Base-by-base conservation (phyloP, 2,329 filamentous ascomycete species). In the Clonostachys sp. region DNA sequence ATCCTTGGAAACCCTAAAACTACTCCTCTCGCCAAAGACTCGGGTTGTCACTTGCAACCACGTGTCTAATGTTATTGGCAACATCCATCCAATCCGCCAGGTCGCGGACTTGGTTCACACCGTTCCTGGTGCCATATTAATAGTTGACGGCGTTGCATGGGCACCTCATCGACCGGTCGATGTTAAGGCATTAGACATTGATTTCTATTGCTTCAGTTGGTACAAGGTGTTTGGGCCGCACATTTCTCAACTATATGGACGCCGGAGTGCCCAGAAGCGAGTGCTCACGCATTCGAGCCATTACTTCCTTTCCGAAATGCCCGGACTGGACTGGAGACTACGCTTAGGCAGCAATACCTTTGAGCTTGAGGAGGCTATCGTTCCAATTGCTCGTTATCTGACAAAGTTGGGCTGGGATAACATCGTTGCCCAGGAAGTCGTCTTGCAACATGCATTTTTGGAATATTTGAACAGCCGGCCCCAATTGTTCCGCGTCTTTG, bases 181-280 rank as follows among this genome's bases (percentile, higher is more conserved):
- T 60, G 84, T 91, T 5, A 73, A 79, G 52, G 80, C 68, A 1
- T 71, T 89, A 0, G 86, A 77, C 1, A 84, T 86, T 0, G 88
- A 92, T 59, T 84, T 91, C 55, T 92, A 91, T 62, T 68, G 75
- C n/a, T 89, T 91, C 59, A 84, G 77, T 1, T 91, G 87, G 87
- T 91, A 91, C 67, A 92, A 92, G 62, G 80, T 91, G 2, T 91
- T 87, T 58, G 88, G 87, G 0, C 87, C 88, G 1, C 88, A 91
- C 55, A 73, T 91, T 2, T 76, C 86, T 0, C 78, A 85, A 52
- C 68, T 92, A 2, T 92, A 89, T 58, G 85, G 78, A 6, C 80
- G 80, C 20, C 69, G 70, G 5, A 57, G 63, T 0, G 82, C 80
- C 0, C 81, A 86, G 50, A 57, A 74, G 14, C 63, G 74, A 24